Evolutionary conservation across 495 filamentous ascomycete genomes (phyloP).

Genomic region (Choiromyces venosus): DNA sequence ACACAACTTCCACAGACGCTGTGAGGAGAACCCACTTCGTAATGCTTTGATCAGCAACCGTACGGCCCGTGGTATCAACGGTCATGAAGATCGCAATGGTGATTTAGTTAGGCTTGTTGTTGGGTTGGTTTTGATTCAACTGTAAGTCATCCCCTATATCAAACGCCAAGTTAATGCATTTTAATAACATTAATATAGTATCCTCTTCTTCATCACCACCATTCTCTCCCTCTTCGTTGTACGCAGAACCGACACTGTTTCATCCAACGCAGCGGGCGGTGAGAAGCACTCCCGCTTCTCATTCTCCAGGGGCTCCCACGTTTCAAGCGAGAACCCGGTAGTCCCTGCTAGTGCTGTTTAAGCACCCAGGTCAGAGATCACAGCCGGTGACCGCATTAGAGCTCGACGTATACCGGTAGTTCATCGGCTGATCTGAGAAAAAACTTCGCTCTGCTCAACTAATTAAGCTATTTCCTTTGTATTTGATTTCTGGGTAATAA

Average conservation of each 20-base stretch:
- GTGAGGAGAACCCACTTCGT: constrained; percentile 19
- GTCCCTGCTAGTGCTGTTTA: constrained; percentile 6
- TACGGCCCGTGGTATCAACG: constrained; percentile 1
- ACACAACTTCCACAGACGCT: constrained; percentile 24
- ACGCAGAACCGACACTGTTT: not conserved
- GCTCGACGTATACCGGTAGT: not conserved
- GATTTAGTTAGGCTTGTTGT: constrained; percentile 22
- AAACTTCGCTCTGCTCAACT: not conserved
- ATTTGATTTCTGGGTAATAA: not conserved
- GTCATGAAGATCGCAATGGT: constrained; percentile 4
- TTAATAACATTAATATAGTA: not conserved
- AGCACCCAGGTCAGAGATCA: not conserved
- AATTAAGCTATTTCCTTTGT: not conserved
- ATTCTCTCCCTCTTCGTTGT: constrained; percentile 20
- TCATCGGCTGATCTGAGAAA: not conserved
- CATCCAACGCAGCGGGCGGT: not conserved
- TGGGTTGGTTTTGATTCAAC: constrained; percentile 14
- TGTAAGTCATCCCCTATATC: constrained; percentile 8
- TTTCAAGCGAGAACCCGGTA: constrained; percentile 1
- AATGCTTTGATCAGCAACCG: constrained; percentile 7
- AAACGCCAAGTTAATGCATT: not conserved
- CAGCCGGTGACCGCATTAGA: not conserved
- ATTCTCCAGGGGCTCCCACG: constrained; percentile 5
- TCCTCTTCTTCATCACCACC: constrained; percentile 27
- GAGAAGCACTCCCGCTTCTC: constrained; percentile 10